phyloP scores from a whole-genome alignment of 2,329 filamentous ascomycete species.

The Nigrograna mackinnonii region DNA sequence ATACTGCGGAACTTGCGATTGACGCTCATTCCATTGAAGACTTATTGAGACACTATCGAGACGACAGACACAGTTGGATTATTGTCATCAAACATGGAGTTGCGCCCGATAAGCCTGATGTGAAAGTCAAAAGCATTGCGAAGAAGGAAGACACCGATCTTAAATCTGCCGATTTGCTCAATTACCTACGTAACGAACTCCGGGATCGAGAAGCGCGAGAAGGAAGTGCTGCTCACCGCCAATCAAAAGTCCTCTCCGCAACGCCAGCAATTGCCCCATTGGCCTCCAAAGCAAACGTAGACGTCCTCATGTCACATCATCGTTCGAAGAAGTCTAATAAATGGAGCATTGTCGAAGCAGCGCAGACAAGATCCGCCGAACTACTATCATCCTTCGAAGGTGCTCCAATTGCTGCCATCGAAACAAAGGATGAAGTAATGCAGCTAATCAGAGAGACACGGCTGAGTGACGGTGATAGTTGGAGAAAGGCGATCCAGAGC shows the following conservation, averaged over 20 bases:
- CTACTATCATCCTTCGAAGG: constrained; percentile 73
- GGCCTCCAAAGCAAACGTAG: constrained; percentile 65
- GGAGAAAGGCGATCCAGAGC: constrained; percentile 79
- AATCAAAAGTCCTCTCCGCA: constrained; percentile 16
- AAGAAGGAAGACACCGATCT: constrained; percentile 80
- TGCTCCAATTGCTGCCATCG: constrained; percentile 83
- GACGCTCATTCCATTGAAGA: constrained; percentile 81
- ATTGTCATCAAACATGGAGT: constrained; percentile 82
- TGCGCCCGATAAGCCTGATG: constrained; percentile 54
- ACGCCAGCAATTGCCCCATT: constrained; percentile 21
- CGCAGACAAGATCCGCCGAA: constrained; percentile 59
- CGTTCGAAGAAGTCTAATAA: constrained; percentile 92
- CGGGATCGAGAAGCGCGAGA: constrained; percentile 74
- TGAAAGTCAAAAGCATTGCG: constrained; percentile 79
- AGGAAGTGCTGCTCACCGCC: constrained; percentile 44
- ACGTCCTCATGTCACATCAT: constrained; percentile 80
- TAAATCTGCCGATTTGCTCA: constrained; percentile 70
- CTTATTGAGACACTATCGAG: constrained; percentile 73
- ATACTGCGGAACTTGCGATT: constrained; percentile 85
- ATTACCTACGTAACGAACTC: constrained; percentile 80
- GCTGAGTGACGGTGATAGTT: constrained; percentile 79
- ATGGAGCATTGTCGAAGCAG: constrained; percentile 80
- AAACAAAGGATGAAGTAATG: constrained; percentile 83
- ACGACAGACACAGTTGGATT: constrained; percentile 82
- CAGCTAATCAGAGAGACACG: constrained; percentile 74